Conservation (phyloP, 169 alveolate genomes). For the Plasmodium reichenowi region DNA sequence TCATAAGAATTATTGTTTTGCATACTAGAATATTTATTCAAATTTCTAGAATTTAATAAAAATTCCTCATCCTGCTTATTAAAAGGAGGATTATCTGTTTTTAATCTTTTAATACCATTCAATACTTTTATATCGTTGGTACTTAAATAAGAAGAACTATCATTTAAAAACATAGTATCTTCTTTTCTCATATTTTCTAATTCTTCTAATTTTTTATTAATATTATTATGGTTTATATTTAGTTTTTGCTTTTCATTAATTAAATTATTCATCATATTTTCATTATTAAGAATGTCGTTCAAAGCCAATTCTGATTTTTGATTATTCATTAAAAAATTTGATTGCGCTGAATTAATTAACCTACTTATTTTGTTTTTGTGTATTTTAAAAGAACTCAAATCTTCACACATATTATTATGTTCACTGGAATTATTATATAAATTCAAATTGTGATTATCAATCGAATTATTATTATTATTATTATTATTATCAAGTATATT, state of each 20-base stretch:
- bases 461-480: not conserved
- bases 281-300: conserved; percentile 1
- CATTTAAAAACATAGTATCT: conserved; percentile 14
- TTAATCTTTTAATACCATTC: conserved; percentile 15
- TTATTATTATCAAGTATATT: not conserved
- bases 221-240: not conserved
- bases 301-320: not conserved
- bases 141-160: conserved; percentile 14
- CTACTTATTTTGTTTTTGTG: conserved; percentile 23
- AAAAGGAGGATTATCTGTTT: not conserved
- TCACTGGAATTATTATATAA: not conserved
- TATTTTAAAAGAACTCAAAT: conserved; percentile 1
- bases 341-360: conserved; percentile 3
- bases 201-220: conserved; percentile 12
- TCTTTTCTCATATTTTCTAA: conserved; percentile 4
- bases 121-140: conserved; percentile 26
- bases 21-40: not conserved
- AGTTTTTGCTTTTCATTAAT: not conserved
- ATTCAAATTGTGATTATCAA: conserved; percentile 14
- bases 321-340: conserved; percentile 14
- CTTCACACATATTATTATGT: conserved; percentile 29
- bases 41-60: not conserved
- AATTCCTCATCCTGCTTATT: conserved; percentile 17
- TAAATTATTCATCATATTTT: not conserved
- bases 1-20: not conserved